Evolutionary conservation across 805 yeast species (phyloP), one percentile per base, ranked within the genome.

Genomic region (Maudiozyma saulgeensis): DNA sequence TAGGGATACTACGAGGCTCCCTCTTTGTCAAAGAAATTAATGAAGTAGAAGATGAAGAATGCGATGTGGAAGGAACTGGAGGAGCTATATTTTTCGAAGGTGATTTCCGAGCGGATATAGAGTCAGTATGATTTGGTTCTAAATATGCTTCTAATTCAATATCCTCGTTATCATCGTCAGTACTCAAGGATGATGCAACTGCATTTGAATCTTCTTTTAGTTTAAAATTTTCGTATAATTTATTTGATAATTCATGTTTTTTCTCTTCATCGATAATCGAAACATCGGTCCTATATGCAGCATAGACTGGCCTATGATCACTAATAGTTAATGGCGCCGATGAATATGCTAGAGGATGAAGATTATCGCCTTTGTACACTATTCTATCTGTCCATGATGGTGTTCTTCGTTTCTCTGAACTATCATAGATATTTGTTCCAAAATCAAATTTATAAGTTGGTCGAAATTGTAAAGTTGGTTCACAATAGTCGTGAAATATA

Each of bases 351-450:
- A 81, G 60, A 44, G 87, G 91, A 38, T 71, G 67, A 38, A 88
- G 58, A 21, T 68, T 68, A 4, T 71, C 63, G 40, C 93, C 88
- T 52, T 75, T 72, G 57, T 75, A 82, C 43, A 91, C 68, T 45
- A 87, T 82, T 58, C 99, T 73, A 66, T 91, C 99, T 0, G 98
- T 91, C 97, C 98, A 91, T 0, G 96, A 84, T 1, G 99, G 99
- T 5, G 87, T 82, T 57, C 99, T 76, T 53, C 84, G 91, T 62
- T 91, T 91, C 57, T 91, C 99, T 8, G 95, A 84, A 1, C 93
- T 76, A 65, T 91, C 98, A 64, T 90, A 93, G 18, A 65, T 69
- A 45, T 78, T 75, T 0, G 95, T 84, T 2, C 91, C 93, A 54
- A 85, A 84, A 63, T 91, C 96, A 66, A 80, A 93, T 62, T 91